Evolutionary conservation across 2,329 filamentous ascomycete species (phyloP).

Genomic region (Fusarium buxicola): DNA sequence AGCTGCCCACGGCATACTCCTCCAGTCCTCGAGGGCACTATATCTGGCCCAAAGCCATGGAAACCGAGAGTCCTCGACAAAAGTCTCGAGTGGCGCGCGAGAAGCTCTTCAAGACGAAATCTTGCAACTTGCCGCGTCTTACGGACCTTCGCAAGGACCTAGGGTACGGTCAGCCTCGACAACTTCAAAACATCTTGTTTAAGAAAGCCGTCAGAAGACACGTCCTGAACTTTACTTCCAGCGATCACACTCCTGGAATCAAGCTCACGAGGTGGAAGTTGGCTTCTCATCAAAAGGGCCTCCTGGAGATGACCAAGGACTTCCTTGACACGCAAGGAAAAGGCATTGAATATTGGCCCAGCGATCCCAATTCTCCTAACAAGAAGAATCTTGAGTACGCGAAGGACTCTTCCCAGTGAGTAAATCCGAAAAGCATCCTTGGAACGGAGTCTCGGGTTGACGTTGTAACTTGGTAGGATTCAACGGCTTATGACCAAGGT

Average conservation of each 20-base stretch:
- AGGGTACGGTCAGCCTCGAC: conserved; percentile 24
- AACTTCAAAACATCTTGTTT: conserved; percentile 29
- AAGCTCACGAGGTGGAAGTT: conserved; percentile 28
- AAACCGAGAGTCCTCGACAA: neutral
- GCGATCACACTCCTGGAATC: neutral
- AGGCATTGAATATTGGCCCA: conserved; percentile 36
- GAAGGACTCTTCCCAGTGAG: conserved; percentile 19
- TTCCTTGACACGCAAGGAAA: conserved; percentile 31
- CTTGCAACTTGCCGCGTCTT: conserved; percentile 22
- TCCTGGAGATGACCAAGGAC: conserved; percentile 30
- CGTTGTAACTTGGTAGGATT: conserved; percentile 10
- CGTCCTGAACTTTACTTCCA: conserved; percentile 17
- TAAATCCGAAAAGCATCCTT: too few relatives aligned
- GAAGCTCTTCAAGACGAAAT: conserved; percentile 17
- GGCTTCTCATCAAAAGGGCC: conserved; percentile 25
- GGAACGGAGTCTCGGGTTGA: too few relatives aligned
- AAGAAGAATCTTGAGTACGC: conserved; percentile 26
- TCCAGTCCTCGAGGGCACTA: neutral
- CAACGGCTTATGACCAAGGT: conserved; percentile 22
- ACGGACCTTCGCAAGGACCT: conserved; percentile 32
- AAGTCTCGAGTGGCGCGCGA: neutral
- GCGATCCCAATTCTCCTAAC: neutral
- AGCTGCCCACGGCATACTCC: neutral
- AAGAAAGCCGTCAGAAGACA: conserved; percentile 23
- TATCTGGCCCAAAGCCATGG: conserved; percentile 2